phyloP scores from a whole-genome alignment of 306 rosid genomes.

The Hippophae gyantsensis region DNA sequence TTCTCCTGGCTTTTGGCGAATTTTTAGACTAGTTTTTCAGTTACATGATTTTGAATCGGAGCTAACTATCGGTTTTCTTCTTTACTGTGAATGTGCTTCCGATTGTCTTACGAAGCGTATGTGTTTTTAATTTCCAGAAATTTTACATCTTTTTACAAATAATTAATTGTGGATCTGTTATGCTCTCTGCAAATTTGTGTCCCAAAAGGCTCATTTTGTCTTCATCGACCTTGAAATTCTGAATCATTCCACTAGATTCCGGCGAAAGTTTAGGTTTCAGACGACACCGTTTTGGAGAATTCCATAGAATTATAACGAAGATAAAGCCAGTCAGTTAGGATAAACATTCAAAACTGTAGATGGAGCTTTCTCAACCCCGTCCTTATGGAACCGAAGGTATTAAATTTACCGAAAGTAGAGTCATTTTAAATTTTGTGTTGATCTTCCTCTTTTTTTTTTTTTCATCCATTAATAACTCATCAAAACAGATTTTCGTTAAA shows the following conservation, averaged over 20 bases:
- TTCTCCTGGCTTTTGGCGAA: not conserved
- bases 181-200: not conserved
- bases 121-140: not conserved
- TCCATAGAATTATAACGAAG: constrained; percentile 12
- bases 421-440: not conserved
- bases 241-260: no score
- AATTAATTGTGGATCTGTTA: constrained; percentile 34
- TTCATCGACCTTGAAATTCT: no score
- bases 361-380: constrained; percentile 92
- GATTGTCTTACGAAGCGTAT: constrained; percentile 30
- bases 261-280: no score
- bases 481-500: not conserved
- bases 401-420: constrained; percentile 7
- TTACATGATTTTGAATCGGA: not conserved
- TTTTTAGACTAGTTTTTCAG: not conserved
- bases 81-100: constrained; percentile 33
- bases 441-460: not conserved
- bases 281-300: constrained; percentile 1
- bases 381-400: constrained; percentile 65
- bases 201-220: no score
- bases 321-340: not conserved
- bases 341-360: constrained; percentile 17
- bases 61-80: not conserved
- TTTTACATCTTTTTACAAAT: constrained; percentile 7
- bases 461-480: not conserved